Conservation (phyloP, 768 basidiomycete genomes). For the Glaciozyma martinii region DNA sequence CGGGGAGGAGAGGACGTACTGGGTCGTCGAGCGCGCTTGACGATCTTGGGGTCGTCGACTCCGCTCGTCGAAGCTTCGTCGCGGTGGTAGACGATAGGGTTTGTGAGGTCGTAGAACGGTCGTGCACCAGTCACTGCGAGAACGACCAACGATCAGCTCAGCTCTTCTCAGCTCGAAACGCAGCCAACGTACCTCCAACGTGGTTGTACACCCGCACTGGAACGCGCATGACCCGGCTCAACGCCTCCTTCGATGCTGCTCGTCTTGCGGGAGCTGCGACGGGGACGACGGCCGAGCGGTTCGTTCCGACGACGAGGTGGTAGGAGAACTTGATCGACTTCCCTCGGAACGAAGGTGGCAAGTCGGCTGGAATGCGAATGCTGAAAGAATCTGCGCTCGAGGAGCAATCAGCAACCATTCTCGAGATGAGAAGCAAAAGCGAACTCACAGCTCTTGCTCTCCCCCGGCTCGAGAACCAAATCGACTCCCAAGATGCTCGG, state of each 20-base stretch:
- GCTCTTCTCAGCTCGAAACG: neutral
- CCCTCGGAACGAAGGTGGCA: constrained; percentile 87
- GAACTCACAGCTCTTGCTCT: constrained; percentile 66
- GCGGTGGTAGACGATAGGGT: constrained; percentile 53
- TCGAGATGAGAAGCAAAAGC: constrained; percentile 1
- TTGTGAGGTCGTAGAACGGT: constrained; percentile 69
- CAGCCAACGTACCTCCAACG: constrained; percentile 55
- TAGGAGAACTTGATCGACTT: constrained; percentile 77
- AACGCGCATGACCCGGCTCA: constrained; percentile 74
- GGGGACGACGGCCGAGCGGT: constrained; percentile 32
- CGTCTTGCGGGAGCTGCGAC: constrained; percentile 30
- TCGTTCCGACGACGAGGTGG: constrained; percentile 79
- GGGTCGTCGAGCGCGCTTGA: neutral
- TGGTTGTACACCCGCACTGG: constrained; percentile 86
- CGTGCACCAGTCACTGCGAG: constrained; percentile 47
- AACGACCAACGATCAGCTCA: neutral
- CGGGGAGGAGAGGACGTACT: constrained; percentile 1
- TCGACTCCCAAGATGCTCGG: constrained; percentile 87
- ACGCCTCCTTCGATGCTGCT: constrained; percentile 46
- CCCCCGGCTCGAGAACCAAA: constrained; percentile 67
- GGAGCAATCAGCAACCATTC: neutral
- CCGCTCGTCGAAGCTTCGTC: constrained; percentile 39
- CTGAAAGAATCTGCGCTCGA: constrained; percentile 61
- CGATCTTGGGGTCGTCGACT: constrained; percentile 5
- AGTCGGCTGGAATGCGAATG: constrained; percentile 59